Conservation (phyloP, 2,329 filamentous ascomycete genomes). For the Diaporthe sp. region DNA sequence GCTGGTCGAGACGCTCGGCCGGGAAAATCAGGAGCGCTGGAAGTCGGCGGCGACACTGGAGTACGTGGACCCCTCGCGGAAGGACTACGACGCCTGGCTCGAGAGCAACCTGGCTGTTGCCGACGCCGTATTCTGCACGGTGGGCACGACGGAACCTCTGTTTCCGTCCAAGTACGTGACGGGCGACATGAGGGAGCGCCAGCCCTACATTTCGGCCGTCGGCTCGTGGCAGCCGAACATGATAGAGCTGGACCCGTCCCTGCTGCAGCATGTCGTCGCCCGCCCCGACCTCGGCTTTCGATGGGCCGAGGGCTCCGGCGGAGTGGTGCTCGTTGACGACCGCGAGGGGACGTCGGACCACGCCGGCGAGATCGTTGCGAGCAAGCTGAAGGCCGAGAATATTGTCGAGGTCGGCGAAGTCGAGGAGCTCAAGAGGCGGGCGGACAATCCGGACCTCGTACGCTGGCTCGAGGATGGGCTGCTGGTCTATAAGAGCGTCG, state of each 20-base stretch:
- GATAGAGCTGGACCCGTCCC: conserved; percentile 76
- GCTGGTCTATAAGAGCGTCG: conserved; percentile 79
- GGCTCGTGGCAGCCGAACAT: conserved; percentile 73
- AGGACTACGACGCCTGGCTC: not conserved
- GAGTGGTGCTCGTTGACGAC: conserved; percentile 64
- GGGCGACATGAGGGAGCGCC: conserved; percentile 48
- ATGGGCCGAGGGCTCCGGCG: conserved; percentile 43
- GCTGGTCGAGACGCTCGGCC: conserved; percentile 50
- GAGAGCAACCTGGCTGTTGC: conserved; percentile 65
- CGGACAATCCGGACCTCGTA: conserved; percentile 49
- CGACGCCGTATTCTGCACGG: conserved; percentile 76
- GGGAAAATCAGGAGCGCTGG: not conserved
- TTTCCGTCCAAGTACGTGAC: conserved; percentile 71
- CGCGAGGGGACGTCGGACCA: conserved; percentile 73
- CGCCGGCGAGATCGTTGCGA: conserved; percentile 77
- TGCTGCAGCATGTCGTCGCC: conserved; percentile 56
- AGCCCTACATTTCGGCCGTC: conserved; percentile 64
- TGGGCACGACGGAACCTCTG: conserved; percentile 68
- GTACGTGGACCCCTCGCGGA: conserved; percentile 46
- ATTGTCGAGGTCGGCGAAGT: conserved; percentile 75
- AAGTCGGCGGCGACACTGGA: not conserved
- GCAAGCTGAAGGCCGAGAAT: conserved; percentile 68
- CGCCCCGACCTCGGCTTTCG: not conserved
- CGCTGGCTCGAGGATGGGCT: conserved; percentile 73
- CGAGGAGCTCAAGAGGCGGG: conserved; percentile 64